Base-by-base conservation (phyloP, 306 rosid species). In the Dryas alaskensis region DNA sequence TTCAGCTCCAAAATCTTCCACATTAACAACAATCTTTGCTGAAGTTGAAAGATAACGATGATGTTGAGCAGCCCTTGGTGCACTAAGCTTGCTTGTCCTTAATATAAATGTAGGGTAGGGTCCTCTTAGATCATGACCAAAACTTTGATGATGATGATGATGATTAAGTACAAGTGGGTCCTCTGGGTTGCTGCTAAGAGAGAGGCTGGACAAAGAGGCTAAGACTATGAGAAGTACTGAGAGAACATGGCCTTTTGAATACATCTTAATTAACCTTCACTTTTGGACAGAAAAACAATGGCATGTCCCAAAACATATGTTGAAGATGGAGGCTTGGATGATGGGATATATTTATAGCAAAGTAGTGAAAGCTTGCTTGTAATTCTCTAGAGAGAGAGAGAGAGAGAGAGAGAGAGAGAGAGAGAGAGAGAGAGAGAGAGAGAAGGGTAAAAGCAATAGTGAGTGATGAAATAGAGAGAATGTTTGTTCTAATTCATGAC, bases 1-100 rank as follows among this genome's bases (percentile, higher is more conserved):
- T 76, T 40, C 73, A 43, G 93, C 96, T 75, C 97, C 98, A 83
- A 79, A 89, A 17, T 79, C 54, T 61, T 86, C 83, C 57, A 93
- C 96, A 82, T 57, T 83, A 25, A 87, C 48, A 13, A 19, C 60
- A 58, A 59, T 31, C 39, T 44, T 65, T 5, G 72, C 50, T 44
- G 79, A 77, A 10, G 37, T 8, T 8, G 77, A 16, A 54, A 39
- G 10, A 16, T 54, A 31, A 31, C 3, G 37, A 31, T 31, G 37
- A 31, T 1, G 37, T 31, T 31, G 0, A 54, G 60, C 27, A 17
- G 22, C 55, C 1, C 7, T 66, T 49, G 70, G 8, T 25, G 8
- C 45, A 31, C 13, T 27, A 3, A 5, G 82, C 44, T 49, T 9
- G 16, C 54, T 63, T 44, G 72, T 48, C 14, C 58, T 14, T 27